Conservation (phyloP, 2,329 filamentous ascomycete species). For the Hypoxylon sp. region DNA sequence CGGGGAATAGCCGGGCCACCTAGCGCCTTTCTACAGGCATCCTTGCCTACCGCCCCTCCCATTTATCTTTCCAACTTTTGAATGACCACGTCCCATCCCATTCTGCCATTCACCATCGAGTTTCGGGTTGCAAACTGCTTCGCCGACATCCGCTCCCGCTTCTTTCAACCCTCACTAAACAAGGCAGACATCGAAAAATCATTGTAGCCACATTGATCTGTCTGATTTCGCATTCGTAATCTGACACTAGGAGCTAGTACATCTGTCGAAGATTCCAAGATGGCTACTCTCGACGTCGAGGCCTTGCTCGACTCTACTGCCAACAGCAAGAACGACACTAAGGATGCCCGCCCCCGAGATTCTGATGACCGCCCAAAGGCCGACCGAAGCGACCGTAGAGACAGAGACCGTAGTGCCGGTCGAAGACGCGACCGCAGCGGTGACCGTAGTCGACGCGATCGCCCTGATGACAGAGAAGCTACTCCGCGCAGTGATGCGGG, state of each 20-base stretch:
- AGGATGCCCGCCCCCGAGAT: conserved; percentile 61
- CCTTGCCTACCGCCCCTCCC: conserved; percentile 35
- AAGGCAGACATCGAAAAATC: neutral
- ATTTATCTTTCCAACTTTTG: conserved; percentile 28
- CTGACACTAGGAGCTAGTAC: conserved; percentile 9
- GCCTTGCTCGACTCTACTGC: conserved; percentile 89
- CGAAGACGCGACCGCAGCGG: conserved; percentile 61
- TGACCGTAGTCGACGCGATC: conserved; percentile 67
- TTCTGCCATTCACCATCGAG: conserved; percentile 13
- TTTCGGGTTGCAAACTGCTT: conserved; percentile 24
- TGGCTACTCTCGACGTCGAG: conserved; percentile 79
- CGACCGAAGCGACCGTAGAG: conserved; percentile 63
- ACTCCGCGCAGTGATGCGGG: conserved; percentile 81
- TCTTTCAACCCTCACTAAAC: conserved; percentile 2
- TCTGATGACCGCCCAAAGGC: conserved; percentile 69
- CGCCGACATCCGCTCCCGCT: neutral
- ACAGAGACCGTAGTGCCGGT: conserved; percentile 59
- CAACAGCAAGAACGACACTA: conserved; percentile 65
- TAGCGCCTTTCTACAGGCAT: conserved; percentile 23
- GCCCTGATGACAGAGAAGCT: conserved; percentile 69
- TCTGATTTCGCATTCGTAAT: conserved; percentile 4
- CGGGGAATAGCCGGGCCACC: conserved; percentile 25
- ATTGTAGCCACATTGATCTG: neutral
- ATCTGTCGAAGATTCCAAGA: conserved; percentile 47
- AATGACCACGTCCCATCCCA: conserved; percentile 21